Evolutionary conservation across 1,284 basidiomycete genomes (phyloP).

Genomic region (Cystobasidium sp.): DNA sequence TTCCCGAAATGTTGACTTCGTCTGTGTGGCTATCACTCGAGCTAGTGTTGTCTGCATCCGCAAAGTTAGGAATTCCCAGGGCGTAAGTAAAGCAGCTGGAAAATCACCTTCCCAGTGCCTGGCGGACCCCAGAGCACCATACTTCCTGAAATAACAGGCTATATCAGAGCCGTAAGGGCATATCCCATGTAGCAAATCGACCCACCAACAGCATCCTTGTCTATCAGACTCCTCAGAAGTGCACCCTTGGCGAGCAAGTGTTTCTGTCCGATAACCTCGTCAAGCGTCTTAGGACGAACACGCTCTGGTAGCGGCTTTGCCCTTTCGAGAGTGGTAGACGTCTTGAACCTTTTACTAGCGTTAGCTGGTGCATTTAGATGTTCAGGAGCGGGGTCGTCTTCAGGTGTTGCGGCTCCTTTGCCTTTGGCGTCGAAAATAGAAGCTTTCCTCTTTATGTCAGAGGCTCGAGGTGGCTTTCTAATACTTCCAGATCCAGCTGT

Average conservation of each 20-base stretch:
- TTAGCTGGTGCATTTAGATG: slow-evolving; percentile 47
- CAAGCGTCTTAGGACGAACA: slow-evolving; percentile 66
- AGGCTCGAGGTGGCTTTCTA: background rate
- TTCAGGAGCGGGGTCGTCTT: background rate
- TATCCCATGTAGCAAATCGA: slow-evolving; percentile 30
- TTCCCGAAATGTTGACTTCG: slow-evolving; percentile 71
- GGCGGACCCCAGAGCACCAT: slow-evolving; percentile 69
- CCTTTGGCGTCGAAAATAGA: slow-evolving; percentile 22
- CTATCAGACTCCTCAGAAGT: slow-evolving; percentile 63
- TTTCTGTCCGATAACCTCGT: slow-evolving; percentile 71
- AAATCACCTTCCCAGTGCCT: slow-evolving; percentile 61
- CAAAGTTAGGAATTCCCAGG: slow-evolving; percentile 52
- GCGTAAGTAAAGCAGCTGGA: background rate
- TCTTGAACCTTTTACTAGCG: slow-evolving; percentile 37
- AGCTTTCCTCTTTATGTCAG: slow-evolving; percentile 13
- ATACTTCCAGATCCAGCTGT: background rate
- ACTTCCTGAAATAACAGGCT: background rate
- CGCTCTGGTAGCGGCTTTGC: slow-evolving; percentile 68
- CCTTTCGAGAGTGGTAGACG: slow-evolving; percentile 45
- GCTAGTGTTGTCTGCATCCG: slow-evolving; percentile 75
- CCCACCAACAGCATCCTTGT: slow-evolving; percentile 54
- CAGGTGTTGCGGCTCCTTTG: slow-evolving; percentile 3
- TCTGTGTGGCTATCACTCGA: slow-evolving; percentile 67
- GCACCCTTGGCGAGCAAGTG: slow-evolving; percentile 65
- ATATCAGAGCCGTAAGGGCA: background rate